Evolutionary conservation across 768 basidiomycete genomes (phyloP), one percentile per base, ranked within the genome.

Genomic region (Rhizopogon vinicolor): DNA sequence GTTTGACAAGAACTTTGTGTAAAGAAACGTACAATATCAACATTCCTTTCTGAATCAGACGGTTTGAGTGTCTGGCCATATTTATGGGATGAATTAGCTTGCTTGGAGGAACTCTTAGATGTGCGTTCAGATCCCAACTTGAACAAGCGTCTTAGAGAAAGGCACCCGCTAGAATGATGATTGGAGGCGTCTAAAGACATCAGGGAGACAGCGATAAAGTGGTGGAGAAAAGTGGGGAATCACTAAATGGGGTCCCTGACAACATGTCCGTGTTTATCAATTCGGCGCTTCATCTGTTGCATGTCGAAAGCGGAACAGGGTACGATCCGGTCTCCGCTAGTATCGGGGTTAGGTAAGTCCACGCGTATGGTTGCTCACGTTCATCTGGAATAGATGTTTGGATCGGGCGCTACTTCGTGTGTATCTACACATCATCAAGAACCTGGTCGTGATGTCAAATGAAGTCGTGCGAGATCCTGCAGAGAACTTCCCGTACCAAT

Each of bases 261-360:
- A 62, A 60, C 65, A 45, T 51, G 51, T 7, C 53, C 46, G 59
- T 41, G 66, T 72, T 70, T 70, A 70, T 70, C 67, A 69, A 46
- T 63, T 56, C 39, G 58, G 59, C 56, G 63, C 57, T 51, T 63
- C 25, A 25, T 25, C 0, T 25, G 25, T 25, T 25, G 25, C 25
- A 25, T 5, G 25, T 60, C 59, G 58, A 61, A 54, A 51, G 39
- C 54, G 53, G 56, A 55, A 51, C 35, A 46, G 51, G 53, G 59
- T 59, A 65, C 59, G 69, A 69, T 67, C 69, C 63, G 60, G 58
- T 12, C 42, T 60, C 68, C 68, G 68, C 52, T 51, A 51, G 16
- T 33, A 59, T 55, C 68, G 68, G 68, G 9, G 16, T 62, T 64
- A 70, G n/a, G 55, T 56, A 55, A 41, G 37, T 58, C 41, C 42